phyloP scores from a whole-genome alignment of 305 asterid genomes.

The Euphrasia arctica region DNA sequence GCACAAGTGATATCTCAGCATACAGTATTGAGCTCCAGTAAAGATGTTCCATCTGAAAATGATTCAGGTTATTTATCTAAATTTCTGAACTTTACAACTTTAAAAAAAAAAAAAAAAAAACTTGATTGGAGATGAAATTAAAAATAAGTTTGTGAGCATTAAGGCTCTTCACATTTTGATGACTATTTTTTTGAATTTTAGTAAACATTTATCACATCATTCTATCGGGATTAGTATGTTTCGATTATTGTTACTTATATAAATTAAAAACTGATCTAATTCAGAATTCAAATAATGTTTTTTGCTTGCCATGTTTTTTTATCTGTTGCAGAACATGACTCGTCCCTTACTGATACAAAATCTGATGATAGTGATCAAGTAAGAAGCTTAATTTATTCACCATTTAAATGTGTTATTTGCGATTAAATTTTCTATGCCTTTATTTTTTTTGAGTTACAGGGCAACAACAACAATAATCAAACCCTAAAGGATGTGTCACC shows the following conservation, averaged over 20 bases:
- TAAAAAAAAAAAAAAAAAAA: no score
- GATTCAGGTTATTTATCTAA: conserved; percentile 42
- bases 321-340: conserved; percentile 55
- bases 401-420: conserved; percentile 16
- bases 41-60: conserved; percentile 32
- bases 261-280: background rate
- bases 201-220: no score
- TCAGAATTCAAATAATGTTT: conserved; percentile 1
- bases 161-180: no score
- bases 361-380: conserved; percentile 42
- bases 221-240: background rate
- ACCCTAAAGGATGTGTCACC: conserved; percentile 34
- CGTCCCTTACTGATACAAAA: conserved; percentile 24
- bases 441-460: conserved; percentile 38
- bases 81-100: no score
- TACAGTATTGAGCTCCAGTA: conserved; percentile 34
- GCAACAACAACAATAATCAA: conserved; percentile 33
- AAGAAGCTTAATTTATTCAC: conserved; percentile 33
- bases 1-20: conserved; percentile 86
- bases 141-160: no score
- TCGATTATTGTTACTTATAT: conserved; percentile 7
- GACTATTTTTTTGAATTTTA: no score
- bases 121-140: no score
- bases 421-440: conserved; percentile 3
- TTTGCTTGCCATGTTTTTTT: conserved; percentile 25